Evolutionary conservation across 352 stramenopile species (phyloP).

Genomic region (Phytophthora lateralis): DNA sequence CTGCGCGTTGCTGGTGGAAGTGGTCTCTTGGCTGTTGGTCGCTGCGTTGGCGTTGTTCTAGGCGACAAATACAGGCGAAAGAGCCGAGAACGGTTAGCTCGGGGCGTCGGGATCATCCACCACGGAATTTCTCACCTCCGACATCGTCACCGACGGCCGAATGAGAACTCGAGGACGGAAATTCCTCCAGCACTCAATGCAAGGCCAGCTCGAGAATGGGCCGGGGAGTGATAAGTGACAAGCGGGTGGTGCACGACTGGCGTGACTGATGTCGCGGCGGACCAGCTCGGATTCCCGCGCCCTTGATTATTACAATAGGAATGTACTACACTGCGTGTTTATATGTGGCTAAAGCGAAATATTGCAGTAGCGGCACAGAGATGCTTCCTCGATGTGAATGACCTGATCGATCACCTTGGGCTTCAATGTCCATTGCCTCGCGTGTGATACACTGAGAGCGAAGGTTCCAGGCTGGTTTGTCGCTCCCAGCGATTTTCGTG

Average conservation of each 20-base stretch:
- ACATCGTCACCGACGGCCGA: constrained; percentile 12
- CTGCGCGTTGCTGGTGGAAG: constrained; percentile 26
- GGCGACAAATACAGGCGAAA: neutral
- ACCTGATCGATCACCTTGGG: neutral
- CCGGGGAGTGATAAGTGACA: neutral
- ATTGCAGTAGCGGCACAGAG: constrained; percentile 1
- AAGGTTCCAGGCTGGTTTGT: neutral
- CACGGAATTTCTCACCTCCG: constrained; percentile 24
- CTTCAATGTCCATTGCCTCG: neutral
- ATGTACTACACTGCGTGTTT: constrained; percentile 18
- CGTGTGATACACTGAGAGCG: neutral
- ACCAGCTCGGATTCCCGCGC: neutral
- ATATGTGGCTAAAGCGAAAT: constrained; percentile 21
- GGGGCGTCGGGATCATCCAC: neutral
- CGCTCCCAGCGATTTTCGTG: neutral
- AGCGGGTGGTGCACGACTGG: constrained; percentile 22
- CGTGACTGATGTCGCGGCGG: constrained; percentile 8
- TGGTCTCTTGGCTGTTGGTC: constrained; percentile 11
- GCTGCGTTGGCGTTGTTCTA: constrained; percentile 12
- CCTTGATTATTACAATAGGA: neutral
- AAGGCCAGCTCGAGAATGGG: constrained; percentile 21
- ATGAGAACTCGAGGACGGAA: neutral
- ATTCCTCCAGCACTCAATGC: neutral
- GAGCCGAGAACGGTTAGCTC: constrained; percentile 12
- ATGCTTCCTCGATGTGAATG: neutral